A percentile compares a stretch with the other conserved stretches of the same genome.
phyloP scores from a whole-genome alignment of 1,139 yeast species.

The Yamadazyma epiphylla region DNA sequence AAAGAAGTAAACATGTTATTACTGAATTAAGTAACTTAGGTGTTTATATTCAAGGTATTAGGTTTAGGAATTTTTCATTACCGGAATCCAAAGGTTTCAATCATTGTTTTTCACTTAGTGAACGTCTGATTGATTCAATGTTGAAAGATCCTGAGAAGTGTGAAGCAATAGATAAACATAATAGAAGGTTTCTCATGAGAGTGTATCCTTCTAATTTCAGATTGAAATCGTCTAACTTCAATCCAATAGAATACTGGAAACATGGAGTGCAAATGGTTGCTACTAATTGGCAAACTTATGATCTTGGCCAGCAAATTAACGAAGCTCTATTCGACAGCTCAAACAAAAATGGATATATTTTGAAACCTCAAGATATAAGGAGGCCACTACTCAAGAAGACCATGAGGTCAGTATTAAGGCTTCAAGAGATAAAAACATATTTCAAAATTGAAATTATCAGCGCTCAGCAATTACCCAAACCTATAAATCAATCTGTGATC shows the following conservation, averaged over 20 bases:
- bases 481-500: conserved; percentile 36
- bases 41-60: conserved; percentile 67
- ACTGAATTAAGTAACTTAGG: conserved; percentile 58
- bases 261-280: conserved; percentile 94
- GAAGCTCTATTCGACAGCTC: conserved; percentile 72
- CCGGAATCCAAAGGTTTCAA: conserved; percentile 80
- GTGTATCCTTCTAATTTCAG: conserved; percentile 83
- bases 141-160: conserved; percentile 55
- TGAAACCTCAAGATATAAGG: conserved; percentile 59
- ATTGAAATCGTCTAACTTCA: conserved; percentile 73
- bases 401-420: conserved; percentile 9
- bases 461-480: conserved; percentile 81
- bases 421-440: conserved; percentile 5
- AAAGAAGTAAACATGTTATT: conserved; percentile 23
- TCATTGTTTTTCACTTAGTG: conserved; percentile 86
- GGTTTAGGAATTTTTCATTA: conserved; percentile 75
- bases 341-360: conserved; percentile 64
- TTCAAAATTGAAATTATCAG: conserved; percentile 58
- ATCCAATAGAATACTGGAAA: conserved; percentile 76
- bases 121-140: conserved; percentile 62
- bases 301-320: conserved; percentile 84
- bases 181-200: conserved; percentile 70
- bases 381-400: conserved; percentile 28
- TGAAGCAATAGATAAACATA: conserved; percentile 66
- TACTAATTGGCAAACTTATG: conserved; percentile 94